Conservation (phyloP, 148 eudicot species). For the Chenopodium berlandieri region DNA sequence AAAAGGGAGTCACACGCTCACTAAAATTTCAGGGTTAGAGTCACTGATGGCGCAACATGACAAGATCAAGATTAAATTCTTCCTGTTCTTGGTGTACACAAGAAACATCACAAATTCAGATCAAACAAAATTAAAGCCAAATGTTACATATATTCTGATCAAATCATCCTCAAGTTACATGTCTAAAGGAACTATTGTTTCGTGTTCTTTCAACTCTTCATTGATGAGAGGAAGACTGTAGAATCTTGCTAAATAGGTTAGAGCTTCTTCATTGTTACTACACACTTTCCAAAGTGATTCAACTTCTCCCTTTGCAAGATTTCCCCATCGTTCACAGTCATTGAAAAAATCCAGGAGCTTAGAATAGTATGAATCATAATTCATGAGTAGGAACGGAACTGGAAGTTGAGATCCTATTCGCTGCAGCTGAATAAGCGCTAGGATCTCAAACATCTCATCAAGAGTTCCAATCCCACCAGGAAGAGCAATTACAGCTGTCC, state of each 20-base stretch:
- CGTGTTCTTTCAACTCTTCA: slow-evolving; percentile 13
- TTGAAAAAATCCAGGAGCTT: slow-evolving; percentile 74
- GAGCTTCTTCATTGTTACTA: slow-evolving; percentile 60
- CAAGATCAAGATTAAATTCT: not conserved
- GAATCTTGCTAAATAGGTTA: slow-evolving; percentile 56
- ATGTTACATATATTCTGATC: not conserved
- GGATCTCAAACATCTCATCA: slow-evolving; percentile 83
- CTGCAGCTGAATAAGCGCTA: slow-evolving; percentile 69
- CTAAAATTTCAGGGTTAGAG: too few relatives aligned
- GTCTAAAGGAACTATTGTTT: slow-evolving; percentile 22
- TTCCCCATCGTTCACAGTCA: slow-evolving; percentile 69
- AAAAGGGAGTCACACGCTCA: too few relatives aligned
- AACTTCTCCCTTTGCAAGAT: slow-evolving; percentile 70
- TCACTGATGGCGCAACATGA: not conserved
- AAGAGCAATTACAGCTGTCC: slow-evolving; percentile 77
- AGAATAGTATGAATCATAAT: slow-evolving; percentile 71
- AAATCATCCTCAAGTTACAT: not conserved
- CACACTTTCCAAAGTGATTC: slow-evolving; percentile 81
- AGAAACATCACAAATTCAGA: not conserved
- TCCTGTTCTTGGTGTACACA: not conserved
- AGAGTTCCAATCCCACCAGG: slow-evolving; percentile 94
- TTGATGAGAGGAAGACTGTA: slow-evolving; percentile 41
- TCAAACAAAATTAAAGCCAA: not conserved
- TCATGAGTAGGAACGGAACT: slow-evolving; percentile 80
- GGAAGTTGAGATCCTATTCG: slow-evolving; percentile 73